Conservation (phyloP, 768 basidiomycete genomes). For the Suillus placidus region DNA sequence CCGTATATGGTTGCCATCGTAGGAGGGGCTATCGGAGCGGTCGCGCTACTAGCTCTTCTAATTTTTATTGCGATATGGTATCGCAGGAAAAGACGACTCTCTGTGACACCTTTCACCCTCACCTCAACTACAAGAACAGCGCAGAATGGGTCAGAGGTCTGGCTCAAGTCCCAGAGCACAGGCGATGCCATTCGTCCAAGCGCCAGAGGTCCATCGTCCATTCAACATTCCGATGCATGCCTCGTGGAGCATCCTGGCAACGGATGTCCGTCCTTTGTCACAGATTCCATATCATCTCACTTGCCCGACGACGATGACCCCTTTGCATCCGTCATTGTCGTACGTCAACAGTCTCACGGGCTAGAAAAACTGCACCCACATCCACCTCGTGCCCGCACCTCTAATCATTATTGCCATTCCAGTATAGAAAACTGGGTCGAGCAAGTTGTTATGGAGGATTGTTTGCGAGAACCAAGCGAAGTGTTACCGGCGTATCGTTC, state of each 20-base stretch:
- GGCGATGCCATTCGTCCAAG: neutral
- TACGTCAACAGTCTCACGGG: neutral
- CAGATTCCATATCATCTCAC: neutral
- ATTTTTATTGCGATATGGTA: neutral
- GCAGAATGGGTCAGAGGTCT: neutral
- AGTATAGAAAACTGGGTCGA: conserved; percentile 3
- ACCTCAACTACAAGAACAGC: neutral
- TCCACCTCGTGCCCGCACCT: neutral
- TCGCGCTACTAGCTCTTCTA: neutral
- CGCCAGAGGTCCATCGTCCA: neutral
- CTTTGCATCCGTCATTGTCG: neutral
- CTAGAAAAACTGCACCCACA: neutral
- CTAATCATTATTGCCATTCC: neutral
- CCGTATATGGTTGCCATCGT: neutral
- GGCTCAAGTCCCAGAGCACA: neutral
- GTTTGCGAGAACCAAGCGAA: neutral
- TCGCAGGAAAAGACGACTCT: neutral
- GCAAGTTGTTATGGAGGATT: conserved; percentile 2
- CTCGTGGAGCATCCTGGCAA: neutral
- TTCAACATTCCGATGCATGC: conserved; percentile 7
- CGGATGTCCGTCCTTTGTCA: neutral
- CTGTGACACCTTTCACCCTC: neutral
- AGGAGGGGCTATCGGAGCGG: neutral
- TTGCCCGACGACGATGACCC: neutral
- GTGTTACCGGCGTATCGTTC: conserved; percentile 10